These are phyloP conservation scores for Scytalidium lignicola DNA, from an alignment of 2,329 filamentous ascomycete genomes.

Conservation along the genomic window DNA sequence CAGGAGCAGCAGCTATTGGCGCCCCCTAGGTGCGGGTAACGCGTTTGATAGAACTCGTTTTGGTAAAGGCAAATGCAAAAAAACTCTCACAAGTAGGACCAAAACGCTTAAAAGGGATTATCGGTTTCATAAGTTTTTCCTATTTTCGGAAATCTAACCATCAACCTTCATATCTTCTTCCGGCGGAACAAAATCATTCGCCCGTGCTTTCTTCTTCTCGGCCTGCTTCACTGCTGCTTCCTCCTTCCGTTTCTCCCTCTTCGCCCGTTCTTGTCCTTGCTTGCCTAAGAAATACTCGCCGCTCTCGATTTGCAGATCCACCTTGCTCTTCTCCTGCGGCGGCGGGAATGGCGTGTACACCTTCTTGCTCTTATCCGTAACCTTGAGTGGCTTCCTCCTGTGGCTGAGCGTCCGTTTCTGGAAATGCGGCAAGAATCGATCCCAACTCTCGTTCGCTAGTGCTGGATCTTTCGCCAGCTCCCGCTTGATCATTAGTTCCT, in stretches of 20 bases:
- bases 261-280: conserved; percentile 81
- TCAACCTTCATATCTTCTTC: conserved; percentile 60
- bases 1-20: too few relatives aligned
- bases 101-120: too few relatives aligned
- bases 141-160: background rate
- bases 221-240: conserved; percentile 83
- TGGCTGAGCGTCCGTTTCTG: conserved; percentile 89
- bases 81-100: too few relatives aligned
- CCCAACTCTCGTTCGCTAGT: conserved; percentile 85
- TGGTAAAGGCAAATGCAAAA: too few relatives aligned
- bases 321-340: conserved; percentile 96
- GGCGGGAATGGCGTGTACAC: conserved; percentile 96
- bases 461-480: conserved; percentile 87
- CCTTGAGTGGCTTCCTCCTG: conserved; percentile 73
- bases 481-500: conserved; percentile 89
- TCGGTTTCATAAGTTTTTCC: background rate
- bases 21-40: too few relatives aligned
- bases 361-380: conserved; percentile 93
- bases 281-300: conserved; percentile 96
- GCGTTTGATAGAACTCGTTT: too few relatives aligned
- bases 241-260: conserved; percentile 74
- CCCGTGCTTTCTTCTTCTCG: conserved; percentile 79
- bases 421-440: conserved; percentile 93
- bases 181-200: conserved; percentile 82
- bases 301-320: conserved; percentile 95